Conservation (phyloP, 1,139 yeast species). For the Suhomyces choctaworum region DNA sequence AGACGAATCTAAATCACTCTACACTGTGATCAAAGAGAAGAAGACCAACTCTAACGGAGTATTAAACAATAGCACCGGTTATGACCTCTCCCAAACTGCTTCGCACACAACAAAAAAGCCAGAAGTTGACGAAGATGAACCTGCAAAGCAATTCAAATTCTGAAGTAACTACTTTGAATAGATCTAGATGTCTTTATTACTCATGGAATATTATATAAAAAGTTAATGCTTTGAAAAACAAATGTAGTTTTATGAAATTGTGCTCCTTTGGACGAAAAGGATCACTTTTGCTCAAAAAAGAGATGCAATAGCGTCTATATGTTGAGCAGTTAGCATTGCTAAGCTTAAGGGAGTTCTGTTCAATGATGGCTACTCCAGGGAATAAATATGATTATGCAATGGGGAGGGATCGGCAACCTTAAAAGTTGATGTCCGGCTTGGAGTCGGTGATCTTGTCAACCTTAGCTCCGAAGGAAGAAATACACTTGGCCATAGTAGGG, state of each 20-base stretch:
- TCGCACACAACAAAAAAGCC: conserved; percentile 1
- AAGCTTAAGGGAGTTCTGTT: conserved; percentile 7
- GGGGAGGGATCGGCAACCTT: conserved; percentile 9
- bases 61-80: conserved; percentile 20
- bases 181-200: conserved; percentile 15
- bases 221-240: conserved; percentile 12
- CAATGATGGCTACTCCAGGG: conserved; percentile 5
- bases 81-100: conserved; percentile 18
- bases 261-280: too few relatives aligned
- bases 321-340: conserved; percentile 10
- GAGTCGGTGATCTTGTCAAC: conserved; percentile 59
- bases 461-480: conserved; percentile 64
- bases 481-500: conserved; percentile 88
- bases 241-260: conserved; percentile 9
- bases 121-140: conserved; percentile 1
- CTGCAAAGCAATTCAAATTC: conserved; percentile 1
- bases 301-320: conserved; percentile 4
- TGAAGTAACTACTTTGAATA: conserved; percentile 11
- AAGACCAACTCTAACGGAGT: conserved; percentile 18
- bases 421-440: conserved; percentile 42
- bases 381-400: conserved; percentile 14
- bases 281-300: conserved; percentile 5
- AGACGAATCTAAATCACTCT: conserved; percentile 21
- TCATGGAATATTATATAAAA: conserved; percentile 11
- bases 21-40: conserved; percentile 33